Evolutionary conservation across 805 yeast genomes (phyloP), one percentile per base, ranked within the genome.

Genomic region (Wickerhamomyces tratensis): DNA sequence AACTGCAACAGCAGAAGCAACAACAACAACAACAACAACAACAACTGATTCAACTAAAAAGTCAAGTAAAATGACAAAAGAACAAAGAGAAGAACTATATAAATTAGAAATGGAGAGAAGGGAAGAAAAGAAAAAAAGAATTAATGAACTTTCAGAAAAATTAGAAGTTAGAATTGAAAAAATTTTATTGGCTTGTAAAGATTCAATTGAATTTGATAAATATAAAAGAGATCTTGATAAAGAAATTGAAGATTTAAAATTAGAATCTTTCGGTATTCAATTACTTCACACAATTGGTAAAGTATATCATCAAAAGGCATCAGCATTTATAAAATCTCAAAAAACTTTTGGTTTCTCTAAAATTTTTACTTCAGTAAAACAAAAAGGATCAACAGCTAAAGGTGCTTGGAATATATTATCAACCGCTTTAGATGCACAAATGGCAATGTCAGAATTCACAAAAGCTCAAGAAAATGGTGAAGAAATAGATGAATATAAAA

Each of bases 201-300:
- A 71, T 29, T 57, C 59, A 0, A 76, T 73, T 29, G 75, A 78
- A 13, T 56, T 76, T 35, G 63, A 60, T 7, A 70, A 68, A 7
- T 83, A 76, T 54, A 63, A 59, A n/a, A 52, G 53, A 11, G 77
- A 77, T 49, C 65, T 85, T 29, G 62, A 65, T 35, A 65, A 67
- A 42, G 93, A 85, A 56, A 75, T 84, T 37, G 89, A 84, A 50
- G 84, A 84, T 47, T 68, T 93, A 57, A 93, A 93, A 61, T 77
- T 87, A 73, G 98, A 93, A 69, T 86, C 96, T 42, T 93, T 93
- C 65, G 99, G 99, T 12, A 64, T 91, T 40, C 95, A 91, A 63
- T 69, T 93, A 40, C 67, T 91, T 49, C 88, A 82, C 50, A 67
- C 91, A 15, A 82, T 93, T 47, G 97, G 98, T 15, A 74, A 73